Base-by-base conservation (phyloP, 139 green algal species). In the Volvox africanus region DNA sequence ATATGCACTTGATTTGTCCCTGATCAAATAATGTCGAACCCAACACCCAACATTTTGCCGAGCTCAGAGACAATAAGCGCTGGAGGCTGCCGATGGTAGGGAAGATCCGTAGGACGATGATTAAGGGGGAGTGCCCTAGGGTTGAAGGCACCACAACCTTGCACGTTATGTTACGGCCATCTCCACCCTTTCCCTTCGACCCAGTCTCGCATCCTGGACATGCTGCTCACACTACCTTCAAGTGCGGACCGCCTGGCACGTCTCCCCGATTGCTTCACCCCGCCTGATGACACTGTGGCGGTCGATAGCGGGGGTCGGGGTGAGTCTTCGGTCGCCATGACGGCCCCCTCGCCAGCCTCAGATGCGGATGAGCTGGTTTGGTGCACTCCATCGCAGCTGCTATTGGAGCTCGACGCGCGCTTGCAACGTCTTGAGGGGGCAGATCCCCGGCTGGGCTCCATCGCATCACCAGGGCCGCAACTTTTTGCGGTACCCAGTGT, bases 221-320 rank as follows among this genome's bases (percentile, higher is more conserved):
- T 96, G 92, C 89, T 96, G 68, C 88, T 96, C 62, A 32, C 32
- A 5, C 55, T 94, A 36, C 79, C 81, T 16, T 92, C 67, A 32
- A 75, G 32, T 16, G 83, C 73, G 26, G 93, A 94, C 65, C 90
- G 94, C 17, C 28, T 93, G 20, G 92, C 68, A 32, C 82, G 92
- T 71, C 85, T 96, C 61, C 94, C 94, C 11, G 94, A 96, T 88
- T 96, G 94, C 92, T 96, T 96, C 89, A 94, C 92, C 20, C 94
- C 94, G 22, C 94, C 94, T 33, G 35, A 69, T 17, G 50, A 79
- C 26, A 18, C 35, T 69, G 33, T 35, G 22, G 87, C 1, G 20
- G 37, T 55, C 32, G 28, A 50, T 0, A 65, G 9, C 28, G 36
- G 12, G 19, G 55, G 26, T 50, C 17, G 30, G 21, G 36, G 81